phyloP scores from a whole-genome alignment of 306 rosid genomes.

The Malus asiatica region DNA sequence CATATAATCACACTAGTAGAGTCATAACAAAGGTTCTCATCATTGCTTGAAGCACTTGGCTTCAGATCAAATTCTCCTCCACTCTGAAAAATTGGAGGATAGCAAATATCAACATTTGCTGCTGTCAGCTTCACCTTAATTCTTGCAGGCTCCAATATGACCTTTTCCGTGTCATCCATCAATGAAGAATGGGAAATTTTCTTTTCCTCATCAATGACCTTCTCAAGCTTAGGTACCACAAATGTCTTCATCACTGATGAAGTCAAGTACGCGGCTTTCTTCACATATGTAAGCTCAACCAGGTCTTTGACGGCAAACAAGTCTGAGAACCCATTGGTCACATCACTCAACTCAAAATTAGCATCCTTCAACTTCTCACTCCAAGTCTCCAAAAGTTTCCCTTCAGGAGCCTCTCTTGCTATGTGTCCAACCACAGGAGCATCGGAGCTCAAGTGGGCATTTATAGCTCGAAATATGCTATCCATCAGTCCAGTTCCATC shows the following conservation, averaged over 20 bases:
- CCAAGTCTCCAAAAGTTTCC: constrained; percentile 32
- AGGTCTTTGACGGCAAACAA: constrained; percentile 26
- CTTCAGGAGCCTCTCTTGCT: constrained; percentile 31
- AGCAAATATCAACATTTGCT: constrained; percentile 31
- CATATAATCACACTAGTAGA: constrained; percentile 31
- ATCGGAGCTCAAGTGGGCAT: constrained; percentile 11
- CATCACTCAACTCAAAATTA: constrained; percentile 16
- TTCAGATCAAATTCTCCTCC: constrained; percentile 30
- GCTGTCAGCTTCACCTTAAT: constrained; percentile 28
- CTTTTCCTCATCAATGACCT: constrained; percentile 32
- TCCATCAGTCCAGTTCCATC: constrained; percentile 25
- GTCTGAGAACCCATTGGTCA: constrained; percentile 29
- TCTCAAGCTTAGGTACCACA: constrained; percentile 33
- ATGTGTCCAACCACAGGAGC: constrained; percentile 21
- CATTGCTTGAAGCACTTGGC: constrained; percentile 36
- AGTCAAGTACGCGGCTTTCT: constrained; percentile 27
- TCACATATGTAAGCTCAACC: constrained; percentile 18
- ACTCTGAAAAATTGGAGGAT: constrained; percentile 35
- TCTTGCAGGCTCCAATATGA: constrained; percentile 25
- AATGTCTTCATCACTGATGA: constrained; percentile 24
- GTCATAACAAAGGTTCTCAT: constrained; percentile 29
- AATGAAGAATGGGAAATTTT: constrained; percentile 24
- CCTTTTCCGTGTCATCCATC: constrained; percentile 34
- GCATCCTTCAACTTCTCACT: constrained; percentile 21
- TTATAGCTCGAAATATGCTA: constrained; percentile 9